A percentile compares a stretch with the other conserved stretches of the same genome.
Evolutionary conservation across 2,329 filamentous ascomycete species (phyloP).

Genomic region (Ophiognomonia clavigignenti-juglandacearum): DNA sequence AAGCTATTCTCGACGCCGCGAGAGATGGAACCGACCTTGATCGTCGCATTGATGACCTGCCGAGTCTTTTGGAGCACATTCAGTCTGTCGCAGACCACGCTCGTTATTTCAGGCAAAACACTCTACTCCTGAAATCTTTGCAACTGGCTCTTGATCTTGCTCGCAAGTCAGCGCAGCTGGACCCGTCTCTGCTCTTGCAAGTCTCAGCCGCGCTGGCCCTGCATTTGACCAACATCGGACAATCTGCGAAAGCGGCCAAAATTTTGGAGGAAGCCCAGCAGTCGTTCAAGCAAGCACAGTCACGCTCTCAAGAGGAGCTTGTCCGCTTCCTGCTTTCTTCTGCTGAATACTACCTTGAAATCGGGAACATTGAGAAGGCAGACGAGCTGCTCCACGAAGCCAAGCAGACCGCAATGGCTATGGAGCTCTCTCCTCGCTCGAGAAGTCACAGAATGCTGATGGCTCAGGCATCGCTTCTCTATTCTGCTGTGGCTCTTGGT

Average conservation of each 20-base stretch:
- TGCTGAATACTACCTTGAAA: constrained; percentile 68
- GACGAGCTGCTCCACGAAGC: constrained; percentile 35
- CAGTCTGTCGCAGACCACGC: constrained; percentile 47
- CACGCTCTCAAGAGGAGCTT: constrained; percentile 32
- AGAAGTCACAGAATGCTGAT: constrained; percentile 42
- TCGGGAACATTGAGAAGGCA: constrained; percentile 61
- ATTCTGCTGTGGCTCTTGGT: constrained; percentile 61
- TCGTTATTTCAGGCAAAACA: constrained; percentile 44
- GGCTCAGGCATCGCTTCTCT: constrained; percentile 57
- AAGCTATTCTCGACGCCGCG: constrained; percentile 32
- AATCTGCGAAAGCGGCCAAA: constrained; percentile 43
- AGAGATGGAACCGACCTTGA: constrained; percentile 36
- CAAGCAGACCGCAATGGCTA: constrained; percentile 26
- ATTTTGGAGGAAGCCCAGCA: constrained; percentile 33
- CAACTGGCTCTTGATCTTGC: constrained; percentile 42
- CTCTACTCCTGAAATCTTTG: constrained; percentile 40
- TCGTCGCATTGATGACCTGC: constrained; percentile 42
- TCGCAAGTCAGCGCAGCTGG: constrained; percentile 21
- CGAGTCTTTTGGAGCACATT: constrained; percentile 44
- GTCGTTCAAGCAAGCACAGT: background rate
- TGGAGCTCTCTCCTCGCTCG: constrained; percentile 24
- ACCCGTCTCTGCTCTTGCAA: constrained; percentile 5
- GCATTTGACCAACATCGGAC: constrained; percentile 50
- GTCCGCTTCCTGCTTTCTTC: constrained; percentile 62
- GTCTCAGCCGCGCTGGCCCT: constrained; percentile 40